Evolutionary conservation across 192 early-diverging fungal species (phyloP).

Genomic region (Gamsiella multidivaricata): DNA sequence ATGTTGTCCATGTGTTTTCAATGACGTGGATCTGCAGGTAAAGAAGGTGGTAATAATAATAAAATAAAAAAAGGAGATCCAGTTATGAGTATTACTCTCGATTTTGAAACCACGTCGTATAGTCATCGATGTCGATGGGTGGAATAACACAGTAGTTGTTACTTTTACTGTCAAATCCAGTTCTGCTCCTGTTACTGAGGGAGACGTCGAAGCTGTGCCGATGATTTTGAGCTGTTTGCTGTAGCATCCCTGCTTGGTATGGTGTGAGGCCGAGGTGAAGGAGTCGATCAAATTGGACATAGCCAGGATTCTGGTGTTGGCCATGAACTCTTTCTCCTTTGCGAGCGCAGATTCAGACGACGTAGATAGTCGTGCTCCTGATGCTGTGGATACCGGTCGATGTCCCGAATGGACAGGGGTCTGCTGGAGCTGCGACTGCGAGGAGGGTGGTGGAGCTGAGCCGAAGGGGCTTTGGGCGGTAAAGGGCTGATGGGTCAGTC

Average conservation of each 20-base stretch:
- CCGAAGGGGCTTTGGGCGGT: background rate
- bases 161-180: slow-evolving; percentile 21
- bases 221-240: slow-evolving; percentile 51
- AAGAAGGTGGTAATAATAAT: too few species aligned
- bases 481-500: slow-evolving; percentile 16
- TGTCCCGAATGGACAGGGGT: slow-evolving; percentile 3
- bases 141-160: too few species aligned
- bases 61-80: background rate
- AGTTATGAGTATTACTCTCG: too few species aligned
- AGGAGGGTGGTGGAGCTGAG: background rate
- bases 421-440: slow-evolving; percentile 1
- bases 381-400: slow-evolving; percentile 25
- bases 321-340: slow-evolving; percentile 54
- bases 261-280: slow-evolving; percentile 20
- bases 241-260: slow-evolving; percentile 46
- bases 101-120: too few species aligned
- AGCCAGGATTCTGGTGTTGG: slow-evolving; percentile 45
- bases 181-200: slow-evolving; percentile 29
- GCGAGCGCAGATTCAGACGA: slow-evolving; percentile 23
- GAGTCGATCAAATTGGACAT: slow-evolving; percentile 48
- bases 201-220: slow-evolving; percentile 16
- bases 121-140: too few species aligned
- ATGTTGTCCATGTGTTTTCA: slow-evolving; percentile 49
- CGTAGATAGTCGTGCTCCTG: background rate
- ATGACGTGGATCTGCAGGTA: slow-evolving; percentile 48